Base-by-base conservation (phyloP, 2,329 filamentous ascomycete species). In the Cladosporium sphaerospermum region DNA sequence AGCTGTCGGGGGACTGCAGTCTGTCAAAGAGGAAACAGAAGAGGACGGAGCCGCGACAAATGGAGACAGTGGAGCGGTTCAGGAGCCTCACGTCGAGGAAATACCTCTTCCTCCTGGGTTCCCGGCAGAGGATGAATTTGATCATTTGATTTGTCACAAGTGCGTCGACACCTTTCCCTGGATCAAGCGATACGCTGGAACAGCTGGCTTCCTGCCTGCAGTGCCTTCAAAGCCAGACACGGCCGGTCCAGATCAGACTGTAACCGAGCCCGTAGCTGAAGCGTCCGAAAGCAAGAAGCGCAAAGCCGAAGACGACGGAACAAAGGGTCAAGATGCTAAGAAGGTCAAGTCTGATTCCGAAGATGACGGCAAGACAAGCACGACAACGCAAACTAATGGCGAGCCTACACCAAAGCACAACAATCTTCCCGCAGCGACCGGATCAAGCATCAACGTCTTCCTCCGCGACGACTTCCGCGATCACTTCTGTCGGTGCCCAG, bases 81-180 rank as follows among this genome's bases (percentile, higher is more conserved):
- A 81, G 0, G 81, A 82, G 4, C 81, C 84, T 3, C 74, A 64
- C 6, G 56, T 58, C 4, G 77, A 78, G 2, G 80, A 82, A 28
- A 70, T 80, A 0, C 88, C 89, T 1, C 75, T 89, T 52, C 92
- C 92, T 0, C 83, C 86, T 0, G 89, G 89, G 1, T 99, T 99
- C 61, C 93, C 93, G 0, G 77, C 79, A 0, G 92, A 97, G 62
- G 89, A 96, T 28, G 83, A 86, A 31, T 99, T 99, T 59, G 89
- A 95, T 50, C 82, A 85, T 28, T 86, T 97, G 64, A 79, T 99
- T 36, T 99, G 93, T 75, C 96, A 93, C 75, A 95, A 95, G 67
- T 99, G 93, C 62, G 80, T 95, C 11, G 84, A 91, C 39, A 82
- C 89, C 1, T 82, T 90, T 61, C 88, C 90, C 0, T 99, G 93